A percentile compares a stretch with the other conserved stretches of the same genome.
Conservation (phyloP, 177 flowering plant genomes). For the Telopea speciosissima region DNA sequence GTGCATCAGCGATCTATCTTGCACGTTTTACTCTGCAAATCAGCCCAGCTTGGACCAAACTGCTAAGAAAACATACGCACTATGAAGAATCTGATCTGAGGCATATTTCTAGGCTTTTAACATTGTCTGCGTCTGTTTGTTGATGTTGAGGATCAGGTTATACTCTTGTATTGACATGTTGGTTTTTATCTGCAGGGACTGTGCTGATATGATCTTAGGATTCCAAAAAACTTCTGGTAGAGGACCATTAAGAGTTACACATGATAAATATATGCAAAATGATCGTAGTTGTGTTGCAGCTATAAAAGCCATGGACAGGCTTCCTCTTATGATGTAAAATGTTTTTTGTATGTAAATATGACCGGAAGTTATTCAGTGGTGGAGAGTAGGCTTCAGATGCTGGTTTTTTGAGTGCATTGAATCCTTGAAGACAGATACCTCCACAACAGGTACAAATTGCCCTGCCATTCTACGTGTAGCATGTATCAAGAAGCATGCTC, state of each 20-base stretch:
- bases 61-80: conserved; percentile 57
- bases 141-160: background rate
- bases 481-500: background rate
- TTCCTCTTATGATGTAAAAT: conserved; percentile 31
- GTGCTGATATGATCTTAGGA: conserved; percentile 66
- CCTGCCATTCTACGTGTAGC: background rate
- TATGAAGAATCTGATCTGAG: conserved; percentile 62
- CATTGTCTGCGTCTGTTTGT: background rate
- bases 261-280: conserved; percentile 49
- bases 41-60: conserved; percentile 68
- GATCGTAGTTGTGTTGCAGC: conserved; percentile 48
- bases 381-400: background rate
- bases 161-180: background rate
- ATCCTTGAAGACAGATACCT: background rate
- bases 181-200: conserved; percentile 35
- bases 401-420: background rate
- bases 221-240: conserved; percentile 50
- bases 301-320: conserved; percentile 46
- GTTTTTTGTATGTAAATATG: background rate
- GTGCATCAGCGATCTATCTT: conserved; percentile 84
- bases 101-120: conserved; percentile 17
- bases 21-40: conserved; percentile 59
- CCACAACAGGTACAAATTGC: background rate
- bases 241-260: conserved; percentile 51
- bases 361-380: background rate